Evolutionary conservation across 495 filamentous ascomycete species (phyloP).

Genomic region (Sordaria brevicollis): DNA sequence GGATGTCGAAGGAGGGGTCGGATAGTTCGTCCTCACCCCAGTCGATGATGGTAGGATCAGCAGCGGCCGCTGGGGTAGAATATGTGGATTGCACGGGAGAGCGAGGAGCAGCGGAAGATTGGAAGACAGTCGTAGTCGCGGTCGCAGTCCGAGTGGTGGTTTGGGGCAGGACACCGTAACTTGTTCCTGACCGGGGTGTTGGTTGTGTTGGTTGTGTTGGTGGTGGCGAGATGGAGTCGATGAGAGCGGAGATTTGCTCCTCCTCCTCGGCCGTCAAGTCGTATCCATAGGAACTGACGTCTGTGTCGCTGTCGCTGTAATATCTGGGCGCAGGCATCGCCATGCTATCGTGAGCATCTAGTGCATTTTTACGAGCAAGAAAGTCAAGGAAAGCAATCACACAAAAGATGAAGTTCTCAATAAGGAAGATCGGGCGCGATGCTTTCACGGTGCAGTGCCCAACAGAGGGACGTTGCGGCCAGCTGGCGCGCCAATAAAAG

Average conservation of each 20-base stretch:
- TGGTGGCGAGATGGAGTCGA: conserved; percentile 11
- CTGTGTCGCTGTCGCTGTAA: conserved; percentile 35
- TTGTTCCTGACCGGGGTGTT: background rate
- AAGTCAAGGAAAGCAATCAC: background rate
- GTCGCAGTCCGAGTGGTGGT: conserved; percentile 9
- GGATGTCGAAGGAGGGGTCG: conserved; percentile 16
- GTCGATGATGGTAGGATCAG: conserved; percentile 2
- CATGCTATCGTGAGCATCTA: background rate
- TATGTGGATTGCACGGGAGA: background rate
- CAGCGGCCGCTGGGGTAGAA: background rate
- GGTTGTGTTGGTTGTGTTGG: background rate
- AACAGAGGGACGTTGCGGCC: too few relatives aligned
- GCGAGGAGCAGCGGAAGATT: background rate
- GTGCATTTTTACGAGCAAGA: background rate
- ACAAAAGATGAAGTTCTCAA: background rate
- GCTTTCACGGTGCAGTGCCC: background rate
- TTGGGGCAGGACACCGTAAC: background rate
- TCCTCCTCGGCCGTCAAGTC: conserved; percentile 58
- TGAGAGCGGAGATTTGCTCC: conserved; percentile 11
- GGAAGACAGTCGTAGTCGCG: background rate
- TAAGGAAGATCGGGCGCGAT: background rate
- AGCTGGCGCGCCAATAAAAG: too few relatives aligned
- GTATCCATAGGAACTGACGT: conserved; percentile 50
- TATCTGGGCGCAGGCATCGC: background rate
- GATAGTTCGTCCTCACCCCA: conserved; percentile 6